Base-by-base conservation (phyloP, 2,329 filamentous ascomycete species). In the Aspergillus bombycis region DNA sequence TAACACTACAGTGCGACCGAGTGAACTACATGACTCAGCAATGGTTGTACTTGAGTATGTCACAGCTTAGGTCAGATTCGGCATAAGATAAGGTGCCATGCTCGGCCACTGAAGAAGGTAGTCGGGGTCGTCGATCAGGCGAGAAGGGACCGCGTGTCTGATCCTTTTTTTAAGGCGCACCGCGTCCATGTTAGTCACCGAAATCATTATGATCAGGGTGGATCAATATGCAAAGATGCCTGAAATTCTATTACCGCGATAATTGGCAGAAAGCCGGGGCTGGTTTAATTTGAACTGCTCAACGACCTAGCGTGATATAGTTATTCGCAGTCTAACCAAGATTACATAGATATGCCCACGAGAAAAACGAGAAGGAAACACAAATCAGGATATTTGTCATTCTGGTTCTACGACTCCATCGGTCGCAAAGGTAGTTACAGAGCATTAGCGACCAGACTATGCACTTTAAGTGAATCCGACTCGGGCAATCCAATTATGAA, bases 401-500 rank as follows among this genome's bases (percentile, higher is more conserved):
- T n/a, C n/a, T n/a, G n/a, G n/a, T n/a, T n/a, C n/a, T n/a, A n/a
- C n/a, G n/a, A n/a, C n/a, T n/a, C n/a, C n/a, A 23, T 0, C 19
- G n/a, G 14, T 14, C 11, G 4, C 21, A 21, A 46, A 21, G 0
- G 23, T 46, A 6, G 14, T 21, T 10, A 28, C 7, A 36, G 19
- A 23, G 7, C 12, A n/a, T 36, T 11, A 34, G 19, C 36, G 19
- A 54, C 52, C 2, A 54, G 9, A 21, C 52, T 16, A 23, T 48
- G 26, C 32, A 62, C 11, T 26, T 23, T 52, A 6, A 58, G 38
- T 3, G 26, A 36, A 7, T 60, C 53, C 3, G 59, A 28, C 2
- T 57, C n/a, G 4, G 60, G 60, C n/a, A 48, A 56, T n/a, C 59
- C 59, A n/a, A 59, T 53, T 2, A 32, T 41, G 16, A 63, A n/a